Evolutionary conservation across 495 filamentous ascomycete species (phyloP).

Genomic region (Aspergillus affinis): DNA sequence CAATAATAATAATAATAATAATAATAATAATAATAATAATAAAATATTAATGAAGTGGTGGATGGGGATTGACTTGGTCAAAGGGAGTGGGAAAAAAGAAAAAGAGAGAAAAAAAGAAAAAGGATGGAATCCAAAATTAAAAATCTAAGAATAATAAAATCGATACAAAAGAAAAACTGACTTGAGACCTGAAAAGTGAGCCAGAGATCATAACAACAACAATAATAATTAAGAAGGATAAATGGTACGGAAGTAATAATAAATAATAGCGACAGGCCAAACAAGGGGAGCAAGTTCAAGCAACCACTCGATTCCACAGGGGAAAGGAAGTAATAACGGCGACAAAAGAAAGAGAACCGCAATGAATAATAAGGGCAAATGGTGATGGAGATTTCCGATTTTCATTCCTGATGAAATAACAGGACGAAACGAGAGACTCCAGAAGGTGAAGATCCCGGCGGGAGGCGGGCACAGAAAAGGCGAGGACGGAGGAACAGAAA

Average conservation of each 20-base stretch:
- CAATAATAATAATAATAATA: slow-evolving; percentile 4
- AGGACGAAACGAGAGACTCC: no score
- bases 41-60: neutral
- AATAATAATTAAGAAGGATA: no score
- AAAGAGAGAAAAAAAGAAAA: slow-evolving; percentile 2
- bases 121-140: neutral
- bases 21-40: slow-evolving; percentile 2
- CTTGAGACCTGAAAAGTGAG: neutral
- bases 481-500: neutral
- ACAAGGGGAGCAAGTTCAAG: slow-evolving; percentile 13
- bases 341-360: no score
- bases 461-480: slow-evolving; percentile 7
- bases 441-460: slow-evolving; percentile 18
- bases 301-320: no score
- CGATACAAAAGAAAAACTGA: slow-evolving; percentile 2
- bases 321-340: no score
- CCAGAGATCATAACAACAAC: neutral
- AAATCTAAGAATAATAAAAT: slow-evolving; percentile 9
- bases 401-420: neutral
- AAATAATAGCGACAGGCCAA: slow-evolving; percentile 5
- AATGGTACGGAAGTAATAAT: no score
- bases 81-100: slow-evolving; percentile 9
- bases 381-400: neutral
- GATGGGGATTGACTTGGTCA: neutral
- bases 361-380: slow-evolving; percentile 4